phyloP scores from a whole-genome alignment of 2,329 filamentous ascomycete genomes.

The Cladophialophora carrionii region DNA sequence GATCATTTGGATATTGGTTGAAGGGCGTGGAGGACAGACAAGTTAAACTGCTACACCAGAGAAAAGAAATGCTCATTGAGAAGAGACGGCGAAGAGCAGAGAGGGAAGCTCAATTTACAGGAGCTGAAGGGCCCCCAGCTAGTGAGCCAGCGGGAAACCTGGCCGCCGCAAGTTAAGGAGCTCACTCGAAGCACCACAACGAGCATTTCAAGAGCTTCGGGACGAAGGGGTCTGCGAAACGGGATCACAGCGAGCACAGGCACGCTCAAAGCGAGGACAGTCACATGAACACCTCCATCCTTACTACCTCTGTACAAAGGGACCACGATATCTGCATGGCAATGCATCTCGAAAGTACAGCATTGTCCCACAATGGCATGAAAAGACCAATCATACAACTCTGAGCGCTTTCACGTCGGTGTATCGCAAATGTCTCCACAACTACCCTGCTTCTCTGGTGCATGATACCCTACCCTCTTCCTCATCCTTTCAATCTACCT shows the following conservation, averaged over 20 bases:
- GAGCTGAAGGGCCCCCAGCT: conserved; percentile 28
- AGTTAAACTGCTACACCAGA: conserved; percentile 72
- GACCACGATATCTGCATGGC: conserved; percentile 23
- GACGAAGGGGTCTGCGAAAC: neutral
- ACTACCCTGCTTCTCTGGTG: neutral
- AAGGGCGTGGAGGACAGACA: conserved; percentile 86
- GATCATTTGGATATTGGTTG: conserved; percentile 95
- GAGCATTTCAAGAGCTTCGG: neutral
- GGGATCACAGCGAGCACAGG: neutral
- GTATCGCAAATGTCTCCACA: neutral
- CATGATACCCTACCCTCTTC: neutral
- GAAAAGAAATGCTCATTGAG: conserved; percentile 79
- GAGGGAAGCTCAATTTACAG: conserved; percentile 54
- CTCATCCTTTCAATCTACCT: neutral
- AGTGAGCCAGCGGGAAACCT: conserved; percentile 33
- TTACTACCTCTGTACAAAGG: conserved; percentile 31
- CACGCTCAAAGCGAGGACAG: neutral
- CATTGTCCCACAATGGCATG: neutral
- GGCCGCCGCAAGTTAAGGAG: conserved; percentile 35
- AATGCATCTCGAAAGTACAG: neutral
- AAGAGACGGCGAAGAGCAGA: conserved; percentile 81
- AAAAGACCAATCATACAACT: neutral
- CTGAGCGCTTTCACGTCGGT: neutral
- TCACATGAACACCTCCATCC: conserved; percentile 9
- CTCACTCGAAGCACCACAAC: neutral